These are phyloP conservation scores for Saprolegnia parasitica DNA, from an alignment of 352 stramenopile genomes.

Conservation along the genomic window DNA sequence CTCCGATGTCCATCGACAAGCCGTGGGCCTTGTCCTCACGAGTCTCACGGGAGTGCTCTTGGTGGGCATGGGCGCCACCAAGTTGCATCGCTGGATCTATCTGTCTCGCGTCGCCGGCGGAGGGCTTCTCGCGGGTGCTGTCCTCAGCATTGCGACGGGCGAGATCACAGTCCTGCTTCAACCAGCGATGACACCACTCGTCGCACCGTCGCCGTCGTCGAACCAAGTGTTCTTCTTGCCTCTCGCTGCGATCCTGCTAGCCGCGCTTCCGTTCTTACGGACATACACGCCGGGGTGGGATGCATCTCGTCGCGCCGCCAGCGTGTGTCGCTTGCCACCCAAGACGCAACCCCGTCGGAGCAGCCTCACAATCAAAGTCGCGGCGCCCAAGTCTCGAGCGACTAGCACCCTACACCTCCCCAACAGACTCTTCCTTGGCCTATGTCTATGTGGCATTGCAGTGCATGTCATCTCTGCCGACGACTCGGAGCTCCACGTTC, in stretches of 20 bases:
- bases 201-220: background rate
- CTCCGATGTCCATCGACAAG: background rate
- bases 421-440: no score
- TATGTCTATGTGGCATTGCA: no score
- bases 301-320: no score
- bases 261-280: no score
- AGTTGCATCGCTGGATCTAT: background rate
- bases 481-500: no score
- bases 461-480: no score
- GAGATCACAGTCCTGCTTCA: background rate
- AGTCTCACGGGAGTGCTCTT: conserved; percentile 1
- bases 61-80: background rate
- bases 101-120: background rate
- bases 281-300: no score
- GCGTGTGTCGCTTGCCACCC: no score
- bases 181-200: background rate
- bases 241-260: no score
- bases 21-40: conserved; percentile 9
- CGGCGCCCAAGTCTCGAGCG: background rate
- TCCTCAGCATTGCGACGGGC: background rate
- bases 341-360: background rate
- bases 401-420: no score
- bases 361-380: background rate
- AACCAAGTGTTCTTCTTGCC: background rate
- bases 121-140: conserved; percentile 2